These are phyloP conservation scores for Blastomyces emzantsi DNA, from an alignment of 2,329 filamentous ascomycete genomes.

Conservation along the genomic window DNA sequence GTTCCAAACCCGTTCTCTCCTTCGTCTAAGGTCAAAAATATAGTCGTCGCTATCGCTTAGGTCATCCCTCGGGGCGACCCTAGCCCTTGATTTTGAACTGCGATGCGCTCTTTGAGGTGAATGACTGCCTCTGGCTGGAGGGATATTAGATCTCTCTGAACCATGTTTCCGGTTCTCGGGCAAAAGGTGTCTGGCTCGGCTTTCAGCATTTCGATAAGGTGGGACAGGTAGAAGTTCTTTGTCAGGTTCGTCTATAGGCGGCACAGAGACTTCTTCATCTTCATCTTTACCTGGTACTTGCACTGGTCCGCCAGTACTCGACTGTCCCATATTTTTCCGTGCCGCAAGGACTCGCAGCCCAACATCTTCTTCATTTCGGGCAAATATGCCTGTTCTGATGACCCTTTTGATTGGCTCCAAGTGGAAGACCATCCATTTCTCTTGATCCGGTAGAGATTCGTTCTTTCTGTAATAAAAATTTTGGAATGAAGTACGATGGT, in stretches of 20 bases:
- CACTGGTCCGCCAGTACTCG: neutral
- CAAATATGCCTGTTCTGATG: conserved; percentile 4
- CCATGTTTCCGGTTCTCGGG: neutral
- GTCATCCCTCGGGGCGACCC: neutral
- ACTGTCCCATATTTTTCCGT: neutral
- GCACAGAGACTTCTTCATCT: neutral
- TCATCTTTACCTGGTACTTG: too few species aligned
- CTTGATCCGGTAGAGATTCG: neutral
- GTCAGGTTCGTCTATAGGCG: neutral
- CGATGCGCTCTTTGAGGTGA: neutral
- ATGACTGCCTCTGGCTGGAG: neutral
- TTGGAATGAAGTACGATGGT: neutral
- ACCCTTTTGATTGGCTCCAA: conserved; percentile 7
- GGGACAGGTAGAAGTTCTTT: neutral
- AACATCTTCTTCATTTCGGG: conserved; percentile 4
- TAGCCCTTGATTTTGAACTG: neutral
- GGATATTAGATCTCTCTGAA: neutral
- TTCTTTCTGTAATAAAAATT: neutral
- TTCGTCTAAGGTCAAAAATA: neutral
- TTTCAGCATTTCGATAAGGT: neutral
- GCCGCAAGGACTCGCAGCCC: conserved; percentile 6
- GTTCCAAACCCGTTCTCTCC: neutral
- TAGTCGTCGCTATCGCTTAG: neutral
- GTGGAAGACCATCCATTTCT: neutral
- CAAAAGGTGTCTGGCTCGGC: neutral